A percentile compares a stretch with the other conserved stretches of the same genome.
phyloP scores from a whole-genome alignment of 345 rosid species.

The Eucalyptus lansdowneana region DNA sequence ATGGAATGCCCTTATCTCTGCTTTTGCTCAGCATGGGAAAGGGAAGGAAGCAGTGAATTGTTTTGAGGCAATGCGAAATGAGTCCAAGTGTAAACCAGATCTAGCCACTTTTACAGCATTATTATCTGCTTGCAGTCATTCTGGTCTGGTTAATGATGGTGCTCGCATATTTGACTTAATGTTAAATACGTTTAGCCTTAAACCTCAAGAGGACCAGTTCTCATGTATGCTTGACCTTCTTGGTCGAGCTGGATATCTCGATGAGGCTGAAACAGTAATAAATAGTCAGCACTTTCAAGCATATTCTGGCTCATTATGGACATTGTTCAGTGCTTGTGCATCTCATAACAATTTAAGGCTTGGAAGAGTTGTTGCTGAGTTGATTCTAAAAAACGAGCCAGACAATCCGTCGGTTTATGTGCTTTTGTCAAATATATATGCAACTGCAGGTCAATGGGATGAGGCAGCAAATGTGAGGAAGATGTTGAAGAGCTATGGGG shows the following conservation, averaged over 20 bases:
- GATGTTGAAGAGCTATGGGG: constrained; percentile 23
- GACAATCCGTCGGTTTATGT: constrained; percentile 46
- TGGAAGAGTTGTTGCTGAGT: constrained; percentile 36
- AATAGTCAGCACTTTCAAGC: constrained; percentile 10
- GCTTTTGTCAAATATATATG: constrained; percentile 59
- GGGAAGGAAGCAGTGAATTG: constrained; percentile 43
- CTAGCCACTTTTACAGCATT: constrained; percentile 45
- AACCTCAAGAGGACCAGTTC: constrained; percentile 47
- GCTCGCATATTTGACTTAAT: constrained; percentile 37
- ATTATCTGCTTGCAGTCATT: constrained; percentile 76
- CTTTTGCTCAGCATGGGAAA: constrained; percentile 60
- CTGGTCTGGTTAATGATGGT: constrained; percentile 54
- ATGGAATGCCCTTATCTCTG: constrained; percentile 69
- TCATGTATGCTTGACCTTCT: constrained; percentile 69
- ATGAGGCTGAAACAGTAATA: constrained; percentile 42
- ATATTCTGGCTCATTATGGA: constrained; percentile 39
- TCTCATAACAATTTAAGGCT: constrained; percentile 56
- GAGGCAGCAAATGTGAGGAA: constrained; percentile 51
- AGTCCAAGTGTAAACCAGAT: constrained; percentile 26
- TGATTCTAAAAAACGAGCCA: constrained; percentile 42
- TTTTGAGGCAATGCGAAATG: constrained; percentile 34
- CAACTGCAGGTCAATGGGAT: constrained; percentile 70
- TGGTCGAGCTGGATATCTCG: constrained; percentile 68
- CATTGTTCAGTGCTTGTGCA: constrained; percentile 70
- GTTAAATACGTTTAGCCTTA: constrained; percentile 22